Evolutionary conservation across 2,329 filamentous ascomycete species (phyloP), one percentile per base, ranked within the genome.

Genomic region (Aspergillus pseudoviridinutans): DNA sequence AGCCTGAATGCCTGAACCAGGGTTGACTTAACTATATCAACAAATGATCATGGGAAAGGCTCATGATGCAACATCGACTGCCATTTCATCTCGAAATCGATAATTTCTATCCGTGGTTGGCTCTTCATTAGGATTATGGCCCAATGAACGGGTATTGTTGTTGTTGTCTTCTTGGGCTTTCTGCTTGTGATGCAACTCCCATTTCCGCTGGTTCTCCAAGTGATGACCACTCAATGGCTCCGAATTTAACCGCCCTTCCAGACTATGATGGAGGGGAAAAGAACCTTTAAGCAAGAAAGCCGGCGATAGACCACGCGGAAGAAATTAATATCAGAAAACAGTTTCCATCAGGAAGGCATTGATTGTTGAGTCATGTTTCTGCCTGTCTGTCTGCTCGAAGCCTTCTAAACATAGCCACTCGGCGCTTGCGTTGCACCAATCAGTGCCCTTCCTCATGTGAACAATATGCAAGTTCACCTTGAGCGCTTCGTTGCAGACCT

Each of bases 371-470:
- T 38, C 32, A 17, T 17, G 6, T 17, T 7, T 17, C 22, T 14
- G 10, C 5, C 22, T 47, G 4, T 24, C 44, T 25, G 14, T 24
- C 44, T 47, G 24, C 24, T 14, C 44, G 44, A 47, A 47, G 22
- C 28, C 51, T 63, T 63, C 69, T 71, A 71, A 71, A 69, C 58
- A 68, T 71, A 71, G 67, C 56, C 51, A 50, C 53, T 49, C 61
- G 64, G 70, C 70, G 70, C 67, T 62, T 70, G 66, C 52, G 57
- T 44, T 52, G 32, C 22, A 32, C 59, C 63, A 64, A 66, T 69
- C 62, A 71, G 54, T 49, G 54, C 49, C 53, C 49, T 51, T 51
- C 57, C 58, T 61, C 61, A 53, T 55, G 58, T 47, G 44, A 47
- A 51, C 55, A 54, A 52, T 41, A 47, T 47, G 53, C 35, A 56